Evolutionary conservation across 257 asterid species (phyloP), one percentile per base, ranked within the genome.

Genomic region (Capsicum rhomboideum): DNA sequence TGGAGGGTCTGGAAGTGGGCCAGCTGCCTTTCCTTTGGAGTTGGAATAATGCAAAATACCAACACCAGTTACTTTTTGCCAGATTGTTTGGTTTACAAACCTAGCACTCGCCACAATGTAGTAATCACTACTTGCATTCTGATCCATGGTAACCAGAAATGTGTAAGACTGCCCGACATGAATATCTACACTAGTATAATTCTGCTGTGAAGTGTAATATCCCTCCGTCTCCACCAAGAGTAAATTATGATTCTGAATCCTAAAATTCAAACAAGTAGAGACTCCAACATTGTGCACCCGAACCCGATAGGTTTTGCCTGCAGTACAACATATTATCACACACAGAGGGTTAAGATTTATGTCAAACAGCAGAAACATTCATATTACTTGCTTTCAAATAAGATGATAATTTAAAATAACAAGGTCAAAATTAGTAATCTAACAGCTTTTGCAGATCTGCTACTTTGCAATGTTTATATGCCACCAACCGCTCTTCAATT

Each of bases 161-260:
- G 97, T 74, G 90, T 85, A 96, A 3, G 99, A 94, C 85, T 96
- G 99, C 34, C 99, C 99, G 14, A 96, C 99, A 86, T 94, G 98
- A 64, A 94, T 91, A 88, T 96, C 99, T 82, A 96, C 37, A 87
- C 93, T 92, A 21, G 93, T 87, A 72, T 88, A 96, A 78, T 94
- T 94, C 90, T 91, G 96, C 88, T 96, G 99, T 5, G 93, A 83
- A 42, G 99, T 92, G 88, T 96, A 96, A 31, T 89, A 88, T 79
- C 99, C 99, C 86, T 96, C 99, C 2, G 99, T 94, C 88, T 96
- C 99, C 50, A 85, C 99, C 68, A 96, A 90, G 82, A 94, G 98
- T 91, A 96, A 79, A 86, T 92, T 92, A 83, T 96, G 99, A 87
- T 80, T 90, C 89, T 96, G 98, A 81, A 96, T 93, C 66, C 98